Conservation (phyloP, 768 basidiomycete genomes). For the Mycena vitilis region DNA sequence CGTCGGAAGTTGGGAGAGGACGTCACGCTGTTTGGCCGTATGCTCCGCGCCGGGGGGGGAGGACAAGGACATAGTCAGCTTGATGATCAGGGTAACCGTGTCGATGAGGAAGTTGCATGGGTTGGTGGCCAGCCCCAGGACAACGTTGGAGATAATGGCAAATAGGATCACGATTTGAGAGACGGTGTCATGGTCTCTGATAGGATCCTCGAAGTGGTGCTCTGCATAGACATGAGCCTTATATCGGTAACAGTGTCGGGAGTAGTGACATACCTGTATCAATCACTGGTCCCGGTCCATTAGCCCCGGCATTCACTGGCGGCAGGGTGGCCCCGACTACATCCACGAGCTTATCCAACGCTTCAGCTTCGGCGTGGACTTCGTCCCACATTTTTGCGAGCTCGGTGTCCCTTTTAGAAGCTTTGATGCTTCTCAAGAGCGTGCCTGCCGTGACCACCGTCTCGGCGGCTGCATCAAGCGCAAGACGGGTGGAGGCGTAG, state of each 20-base stretch:
- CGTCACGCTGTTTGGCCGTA: constrained; percentile 25
- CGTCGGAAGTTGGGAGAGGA: constrained; percentile 29
- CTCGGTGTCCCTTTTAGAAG: constrained; percentile 18
- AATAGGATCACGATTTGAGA: constrained; percentile 27
- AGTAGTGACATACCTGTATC: constrained; percentile 27
- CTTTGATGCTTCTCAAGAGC: constrained; percentile 27
- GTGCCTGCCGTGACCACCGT: constrained; percentile 26
- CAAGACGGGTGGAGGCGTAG: constrained; percentile 20
- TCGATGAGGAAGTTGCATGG: constrained; percentile 35
- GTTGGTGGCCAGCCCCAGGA: constrained; percentile 28
- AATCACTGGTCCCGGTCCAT: constrained; percentile 14
- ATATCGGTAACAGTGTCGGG: background rate
- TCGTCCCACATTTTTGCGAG: constrained; percentile 23
- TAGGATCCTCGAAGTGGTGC: constrained; percentile 35
- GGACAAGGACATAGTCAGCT: constrained; percentile 28
- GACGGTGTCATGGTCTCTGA: constrained; percentile 23
- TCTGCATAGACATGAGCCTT: constrained; percentile 18
- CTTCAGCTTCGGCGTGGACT: constrained; percentile 23
- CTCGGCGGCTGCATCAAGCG: constrained; percentile 27
- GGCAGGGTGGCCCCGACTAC: constrained; percentile 26
- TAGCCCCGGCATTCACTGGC: constrained; percentile 9
- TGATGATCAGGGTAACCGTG: constrained; percentile 31
- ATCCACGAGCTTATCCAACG: constrained; percentile 29
- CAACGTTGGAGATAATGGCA: constrained; percentile 26
- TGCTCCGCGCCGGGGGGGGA: constrained; percentile 20